phyloP scores from a whole-genome alignment of 176 grass and related monocot genomes.

The Oryza meridionalis region DNA sequence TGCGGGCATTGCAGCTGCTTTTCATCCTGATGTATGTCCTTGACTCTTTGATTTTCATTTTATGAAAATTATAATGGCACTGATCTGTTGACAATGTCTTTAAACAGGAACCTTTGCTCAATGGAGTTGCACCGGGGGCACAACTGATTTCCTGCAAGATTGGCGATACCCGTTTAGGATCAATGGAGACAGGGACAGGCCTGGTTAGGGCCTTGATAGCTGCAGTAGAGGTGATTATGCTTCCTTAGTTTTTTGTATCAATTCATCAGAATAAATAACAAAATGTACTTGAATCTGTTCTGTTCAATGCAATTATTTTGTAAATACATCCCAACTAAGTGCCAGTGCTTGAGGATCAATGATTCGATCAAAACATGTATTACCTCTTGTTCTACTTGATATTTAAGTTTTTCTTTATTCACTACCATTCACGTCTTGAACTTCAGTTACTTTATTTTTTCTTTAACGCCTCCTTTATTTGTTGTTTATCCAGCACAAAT shows the following conservation, averaged over 20 bases:
- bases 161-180: constrained; percentile 93
- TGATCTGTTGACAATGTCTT: constrained; percentile 34
- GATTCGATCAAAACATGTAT: constrained; percentile 22
- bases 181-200: constrained; percentile 99
- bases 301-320: constrained; percentile 9
- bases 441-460: not conserved
- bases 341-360: constrained; percentile 16
- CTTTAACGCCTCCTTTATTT: constrained; percentile 30
- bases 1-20: constrained; percentile 95
- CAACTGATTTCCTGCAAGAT: constrained; percentile 99
- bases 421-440: not conserved
- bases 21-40: constrained; percentile 79
- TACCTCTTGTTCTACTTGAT: constrained; percentile 22
- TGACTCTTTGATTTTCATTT: constrained; percentile 32
- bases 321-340: constrained; percentile 30
- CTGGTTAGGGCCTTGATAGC: constrained; percentile 91
- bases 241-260: constrained; percentile 31
- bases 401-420: constrained; percentile 25
- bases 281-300: constrained; percentile 27
- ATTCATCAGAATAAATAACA: constrained; percentile 34
- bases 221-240: constrained; percentile 79
- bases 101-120: constrained; percentile 85
- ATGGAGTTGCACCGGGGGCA: constrained; percentile 94
- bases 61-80: constrained; percentile 26
- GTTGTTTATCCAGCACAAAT: constrained; percentile 86